A percentile compares a stretch with the other conserved stretches of the same genome.
phyloP scores from a whole-genome alignment of 139 green algal genomes.

The Nannochloris sp. region DNA sequence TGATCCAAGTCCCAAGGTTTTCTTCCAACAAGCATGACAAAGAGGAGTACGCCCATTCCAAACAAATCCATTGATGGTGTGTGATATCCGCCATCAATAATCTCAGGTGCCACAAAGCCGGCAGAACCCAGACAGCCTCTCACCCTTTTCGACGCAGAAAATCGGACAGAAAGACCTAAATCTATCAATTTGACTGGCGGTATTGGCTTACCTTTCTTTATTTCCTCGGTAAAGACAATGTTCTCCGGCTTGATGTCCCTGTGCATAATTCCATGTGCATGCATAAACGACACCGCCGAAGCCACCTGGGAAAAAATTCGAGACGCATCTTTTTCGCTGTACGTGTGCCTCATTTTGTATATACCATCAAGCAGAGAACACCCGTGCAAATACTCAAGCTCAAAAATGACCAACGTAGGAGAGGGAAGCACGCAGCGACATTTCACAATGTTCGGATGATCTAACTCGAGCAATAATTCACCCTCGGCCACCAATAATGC shows the following conservation, averaged over 20 bases:
- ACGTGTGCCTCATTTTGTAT: conserved; percentile 28
- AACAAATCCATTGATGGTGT: conserved; percentile 43
- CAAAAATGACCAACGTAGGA: conserved; percentile 29
- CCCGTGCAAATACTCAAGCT: conserved; percentile 41
- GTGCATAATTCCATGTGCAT: conserved; percentile 35
- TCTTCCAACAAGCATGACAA: conserved; percentile 45
- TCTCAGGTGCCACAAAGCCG: conserved; percentile 42
- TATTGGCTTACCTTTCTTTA: background rate
- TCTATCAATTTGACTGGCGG: conserved; percentile 39
- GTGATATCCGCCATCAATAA: conserved; percentile 25
- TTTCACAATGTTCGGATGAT: conserved; percentile 68
- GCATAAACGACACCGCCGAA: conserved; percentile 26
- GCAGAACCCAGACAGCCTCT: conserved; percentile 26
- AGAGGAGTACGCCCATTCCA: conserved; percentile 36
- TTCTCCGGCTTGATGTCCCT: conserved; percentile 55
- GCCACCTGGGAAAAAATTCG: conserved; percentile 35
- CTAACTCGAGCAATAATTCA: conserved; percentile 46
- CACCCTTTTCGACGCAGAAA: conserved; percentile 13
- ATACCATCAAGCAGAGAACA: conserved; percentile 34
- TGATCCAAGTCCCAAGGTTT: conserved; percentile 46
- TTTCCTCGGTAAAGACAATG: conserved; percentile 27
- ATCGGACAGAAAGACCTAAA: conserved; percentile 36
- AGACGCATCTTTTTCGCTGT: conserved; percentile 37
- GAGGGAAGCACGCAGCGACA: conserved; percentile 33
- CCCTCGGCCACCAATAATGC: conserved; percentile 25